Percentiles rank a stretch among this genome's conserved stretches.
phyloP scores from a whole-genome alignment of 306 rosid species.

The Vicia faba region DNA sequence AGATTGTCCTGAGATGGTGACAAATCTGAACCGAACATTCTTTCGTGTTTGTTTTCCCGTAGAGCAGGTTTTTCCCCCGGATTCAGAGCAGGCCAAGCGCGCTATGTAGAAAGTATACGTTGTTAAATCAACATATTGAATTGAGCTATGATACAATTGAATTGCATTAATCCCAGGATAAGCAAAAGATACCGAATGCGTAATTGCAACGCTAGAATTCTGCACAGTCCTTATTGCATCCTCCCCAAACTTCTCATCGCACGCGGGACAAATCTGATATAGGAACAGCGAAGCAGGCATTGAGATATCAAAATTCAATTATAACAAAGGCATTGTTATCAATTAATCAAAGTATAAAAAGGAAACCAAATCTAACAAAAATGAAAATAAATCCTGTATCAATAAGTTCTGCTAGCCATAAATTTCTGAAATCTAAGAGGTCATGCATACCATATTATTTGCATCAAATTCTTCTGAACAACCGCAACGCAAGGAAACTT shows the following conservation, averaged over 20 bases:
- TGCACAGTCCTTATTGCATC: conserved; percentile 52
- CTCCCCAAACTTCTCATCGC: conserved; percentile 63
- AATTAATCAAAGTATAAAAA: neutral
- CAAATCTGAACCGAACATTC: conserved; percentile 42
- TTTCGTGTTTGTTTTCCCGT: conserved; percentile 39
- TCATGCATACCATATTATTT: too few species aligned
- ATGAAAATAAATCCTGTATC: neutral
- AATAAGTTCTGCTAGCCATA: too few species aligned
- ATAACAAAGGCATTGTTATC: neutral
- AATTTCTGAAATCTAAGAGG: too few species aligned
- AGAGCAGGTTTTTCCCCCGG: conserved; percentile 22
- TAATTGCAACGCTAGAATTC: conserved; percentile 45
- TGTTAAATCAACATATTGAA: conserved; percentile 22
- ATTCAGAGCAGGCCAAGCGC: conserved; percentile 30
- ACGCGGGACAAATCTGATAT: conserved; percentile 81
- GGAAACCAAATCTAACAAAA: neutral
- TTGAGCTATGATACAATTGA: neutral
- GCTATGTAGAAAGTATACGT: conserved; percentile 43
- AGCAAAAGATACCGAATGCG: conserved; percentile 55
- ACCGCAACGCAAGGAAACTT: too few species aligned
- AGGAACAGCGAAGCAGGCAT: conserved; percentile 32
- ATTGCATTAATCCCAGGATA: conserved; percentile 9
- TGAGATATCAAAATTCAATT: too few species aligned
- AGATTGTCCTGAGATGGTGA: too few species aligned
- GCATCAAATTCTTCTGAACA: too few species aligned